phyloP scores from a whole-genome alignment of 1,284 basidiomycete species.

The Rugosomyces carneus region DNA sequence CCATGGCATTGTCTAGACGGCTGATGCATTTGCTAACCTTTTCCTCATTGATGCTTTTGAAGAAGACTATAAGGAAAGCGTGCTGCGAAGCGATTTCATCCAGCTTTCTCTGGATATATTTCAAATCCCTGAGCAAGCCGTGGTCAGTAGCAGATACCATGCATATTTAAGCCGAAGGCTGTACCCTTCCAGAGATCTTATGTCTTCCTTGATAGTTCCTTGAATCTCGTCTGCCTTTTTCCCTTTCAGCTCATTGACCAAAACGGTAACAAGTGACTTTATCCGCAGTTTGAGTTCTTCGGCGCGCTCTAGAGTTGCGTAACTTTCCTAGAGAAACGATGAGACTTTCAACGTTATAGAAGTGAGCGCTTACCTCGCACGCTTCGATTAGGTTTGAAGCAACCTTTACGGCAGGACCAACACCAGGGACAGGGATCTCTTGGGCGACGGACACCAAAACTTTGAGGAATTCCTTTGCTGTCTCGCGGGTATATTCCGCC shows the following conservation, averaged over 20 bases:
- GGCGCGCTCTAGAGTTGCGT: conserved; percentile 2
- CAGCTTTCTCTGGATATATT: conserved; percentile 5
- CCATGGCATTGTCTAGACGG: conserved; percentile 2
- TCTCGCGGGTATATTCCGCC: background rate
- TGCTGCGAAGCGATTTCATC: conserved; percentile 7
- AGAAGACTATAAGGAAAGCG: conserved; percentile 3
- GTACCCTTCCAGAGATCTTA: background rate
- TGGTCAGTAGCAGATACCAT: background rate
- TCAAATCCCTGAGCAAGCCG: conserved; percentile 9
- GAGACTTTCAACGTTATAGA: background rate
- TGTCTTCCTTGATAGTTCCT: background rate
- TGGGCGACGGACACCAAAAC: background rate
- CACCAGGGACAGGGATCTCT: background rate
- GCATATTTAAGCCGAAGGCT: background rate
- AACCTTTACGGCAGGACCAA: background rate
- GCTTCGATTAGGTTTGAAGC: background rate
- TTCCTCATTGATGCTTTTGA: conserved; percentile 3
- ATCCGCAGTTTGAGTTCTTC: conserved; percentile 1
- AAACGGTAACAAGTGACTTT: background rate
- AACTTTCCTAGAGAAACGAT: background rate
- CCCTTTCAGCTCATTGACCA: conserved; percentile 2
- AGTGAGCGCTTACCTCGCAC: background rate
- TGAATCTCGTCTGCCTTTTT: conserved; percentile 1
- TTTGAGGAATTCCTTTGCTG: background rate
- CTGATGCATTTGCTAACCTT: conserved; percentile 5